Evolutionary conservation across 257 asterid genomes (phyloP).

Genomic region (Vinca minor): DNA sequence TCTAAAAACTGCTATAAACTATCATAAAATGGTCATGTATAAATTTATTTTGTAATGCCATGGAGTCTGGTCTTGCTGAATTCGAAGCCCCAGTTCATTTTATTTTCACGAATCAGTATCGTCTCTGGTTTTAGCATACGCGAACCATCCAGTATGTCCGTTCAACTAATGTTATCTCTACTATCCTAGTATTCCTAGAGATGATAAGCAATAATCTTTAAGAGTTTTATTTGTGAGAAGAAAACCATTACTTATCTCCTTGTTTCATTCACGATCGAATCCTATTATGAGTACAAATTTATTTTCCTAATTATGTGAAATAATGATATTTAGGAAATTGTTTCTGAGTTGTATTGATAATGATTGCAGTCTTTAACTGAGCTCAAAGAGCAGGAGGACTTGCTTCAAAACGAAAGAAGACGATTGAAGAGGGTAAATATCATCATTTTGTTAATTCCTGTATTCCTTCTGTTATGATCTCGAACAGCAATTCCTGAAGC

Average conservation of each 20-base stretch:
- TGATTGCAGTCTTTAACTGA: constrained; percentile 51
- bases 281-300: not conserved
- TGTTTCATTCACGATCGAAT: not conserved
- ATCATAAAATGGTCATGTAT: not conserved
- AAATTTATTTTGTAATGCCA: not conserved
- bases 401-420: constrained; percentile 50
- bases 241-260: too few relatives aligned
- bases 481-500: not conserved
- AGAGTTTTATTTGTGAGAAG: not conserved
- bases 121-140: too few relatives aligned
- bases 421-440: constrained; percentile 53
- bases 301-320: not conserved
- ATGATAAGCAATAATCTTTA: not conserved
- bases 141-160: not conserved
- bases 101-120: too few relatives aligned
- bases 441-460: not conserved
- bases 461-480: not conserved
- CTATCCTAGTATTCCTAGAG: not conserved
- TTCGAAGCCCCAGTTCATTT: too few relatives aligned
- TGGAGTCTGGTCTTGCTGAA: not conserved
- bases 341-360: not conserved
- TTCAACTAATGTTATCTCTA: not conserved
- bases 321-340: not conserved
- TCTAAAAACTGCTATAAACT: not conserved
- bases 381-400: constrained; percentile 49